Conservation (phyloP, 2,329 filamentous ascomycete genomes). For the Colletotrichum lindemuthianum region DNA sequence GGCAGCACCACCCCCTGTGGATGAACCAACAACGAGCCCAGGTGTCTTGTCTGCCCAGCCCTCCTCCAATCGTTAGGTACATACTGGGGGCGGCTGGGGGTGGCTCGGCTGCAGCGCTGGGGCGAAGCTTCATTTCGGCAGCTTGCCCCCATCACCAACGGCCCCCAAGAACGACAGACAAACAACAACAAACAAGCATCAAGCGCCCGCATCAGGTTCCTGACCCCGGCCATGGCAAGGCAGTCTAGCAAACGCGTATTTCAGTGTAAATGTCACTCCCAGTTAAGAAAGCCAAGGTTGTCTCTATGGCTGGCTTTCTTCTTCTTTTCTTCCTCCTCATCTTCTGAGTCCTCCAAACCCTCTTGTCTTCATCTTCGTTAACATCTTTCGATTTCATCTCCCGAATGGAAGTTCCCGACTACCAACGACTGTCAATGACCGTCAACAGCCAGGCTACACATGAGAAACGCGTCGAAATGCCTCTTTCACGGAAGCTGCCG, state of each 20-base stretch:
- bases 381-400: background rate
- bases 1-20: background rate
- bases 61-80: background rate
- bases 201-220: conserved; percentile 6
- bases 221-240: conserved; percentile 1
- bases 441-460: background rate
- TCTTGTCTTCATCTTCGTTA: background rate
- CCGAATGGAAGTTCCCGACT: background rate
- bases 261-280: background rate
- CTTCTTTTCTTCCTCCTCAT: background rate
- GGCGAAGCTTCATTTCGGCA: background rate
- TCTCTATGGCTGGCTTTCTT: background rate
- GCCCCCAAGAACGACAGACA: background rate
- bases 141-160: background rate
- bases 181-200: conserved; percentile 12
- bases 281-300: conserved; percentile 1
- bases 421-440: conserved; percentile 1
- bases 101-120: background rate
- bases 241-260: conserved; percentile 1
- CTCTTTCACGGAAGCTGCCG: background rate
- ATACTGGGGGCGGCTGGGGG: background rate
- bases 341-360: background rate
- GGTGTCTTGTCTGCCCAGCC: background rate
- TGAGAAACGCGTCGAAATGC: background rate
- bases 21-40: background rate